A percentile compares a stretch with the other conserved stretches of the same genome.
phyloP scores from a whole-genome alignment of 2,329 filamentous ascomycete genomes.

The Neobulgaria alba region DNA sequence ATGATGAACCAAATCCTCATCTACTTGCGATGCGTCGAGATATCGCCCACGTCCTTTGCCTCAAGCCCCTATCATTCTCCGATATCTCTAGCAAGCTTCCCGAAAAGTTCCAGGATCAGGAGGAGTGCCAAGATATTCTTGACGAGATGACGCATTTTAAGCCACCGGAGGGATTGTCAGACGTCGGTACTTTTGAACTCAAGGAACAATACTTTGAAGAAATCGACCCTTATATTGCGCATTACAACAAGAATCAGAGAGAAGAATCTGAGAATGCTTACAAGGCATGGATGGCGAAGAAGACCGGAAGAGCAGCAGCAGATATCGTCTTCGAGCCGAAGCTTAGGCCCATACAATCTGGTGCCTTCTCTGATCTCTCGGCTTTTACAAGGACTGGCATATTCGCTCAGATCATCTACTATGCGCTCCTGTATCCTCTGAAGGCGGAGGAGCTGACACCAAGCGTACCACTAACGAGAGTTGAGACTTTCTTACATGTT shows the following conservation, averaged over 20 bases:
- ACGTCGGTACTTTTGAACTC: slow-evolving; percentile 89
- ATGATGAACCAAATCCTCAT: slow-evolving; percentile 57
- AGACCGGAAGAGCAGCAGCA: slow-evolving; percentile 68
- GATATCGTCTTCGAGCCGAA: slow-evolving; percentile 91
- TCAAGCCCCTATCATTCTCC: slow-evolving; percentile 91
- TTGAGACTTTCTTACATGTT: slow-evolving; percentile 88
- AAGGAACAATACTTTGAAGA: slow-evolving; percentile 79
- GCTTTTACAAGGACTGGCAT: slow-evolving; percentile 74
- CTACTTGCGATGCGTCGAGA: slow-evolving; percentile 73
- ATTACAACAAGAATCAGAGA: slow-evolving; percentile 94
- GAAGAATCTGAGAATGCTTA: slow-evolving; percentile 91
- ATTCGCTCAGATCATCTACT: slow-evolving; percentile 86
- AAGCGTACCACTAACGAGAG: slow-evolving; percentile 67
- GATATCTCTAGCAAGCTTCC: slow-evolving; percentile 80
- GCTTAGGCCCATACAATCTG: slow-evolving; percentile 64
- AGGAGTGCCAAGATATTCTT: slow-evolving; percentile 77
- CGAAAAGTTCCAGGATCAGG: slow-evolving; percentile 81
- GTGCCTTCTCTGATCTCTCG: slow-evolving; percentile 69
- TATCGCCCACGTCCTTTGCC: slow-evolving; percentile 88
- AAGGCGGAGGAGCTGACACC: slow-evolving; percentile 61
- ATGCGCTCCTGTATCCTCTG: slow-evolving; percentile 74
- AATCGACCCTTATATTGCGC: slow-evolving; percentile 90
- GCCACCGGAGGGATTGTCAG: slow-evolving; percentile 80
- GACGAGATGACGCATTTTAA: slow-evolving; percentile 85
- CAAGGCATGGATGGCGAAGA: slow-evolving; percentile 78